Evolutionary conservation across 1,139 yeast genomes (phyloP), one percentile per base, ranked within the genome.

Genomic region (Lodderomyces beijingensis): DNA sequence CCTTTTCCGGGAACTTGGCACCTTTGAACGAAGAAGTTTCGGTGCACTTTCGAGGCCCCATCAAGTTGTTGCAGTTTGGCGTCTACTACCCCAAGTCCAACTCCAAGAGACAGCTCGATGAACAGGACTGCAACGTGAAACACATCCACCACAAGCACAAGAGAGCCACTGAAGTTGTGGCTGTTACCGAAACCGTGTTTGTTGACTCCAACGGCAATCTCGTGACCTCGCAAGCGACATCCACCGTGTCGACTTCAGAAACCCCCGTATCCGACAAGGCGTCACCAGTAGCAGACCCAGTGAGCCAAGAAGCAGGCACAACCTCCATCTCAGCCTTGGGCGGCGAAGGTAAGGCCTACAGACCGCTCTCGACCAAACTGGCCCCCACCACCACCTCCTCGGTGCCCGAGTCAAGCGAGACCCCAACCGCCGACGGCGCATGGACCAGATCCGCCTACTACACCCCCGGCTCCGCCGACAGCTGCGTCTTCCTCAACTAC

Each of bases 21-120:
- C 93, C 93, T 11, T 58, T 82, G 36, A 66, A 80, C 43, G 80
- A 74, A 44, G 86, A 78, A 48, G 60, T 83, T 34, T 78, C 88
- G n/a, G 85, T 82, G 21, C 93, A 83, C 55, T 74, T 82, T 57
- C 77, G 93, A 66, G 93, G 93, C 44, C 93, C 93, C 15, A 53
- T 82, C 41, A 63, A 63, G 40, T 65, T 80, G 49, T 62, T 63
- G 42, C 74, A 79, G 49, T 81, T 81, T 55, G 89, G 78, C 32
- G 83, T 69, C 42, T 82, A 79, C 58, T 65, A 62, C 51, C 74
- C 71, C 34, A 57, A 70, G 15, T 39, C 67, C 18, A 44, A 42
- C 30, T 59, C 59, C 25, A 24, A 42, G 31, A 35, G 25, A 17
- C 24, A 43, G 34, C 37, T 26, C 23, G 53, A 40, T 4, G 67